Evolutionary conservation across 345 rosid species (phyloP).

Genomic region (Gossypium longicalyx): DNA sequence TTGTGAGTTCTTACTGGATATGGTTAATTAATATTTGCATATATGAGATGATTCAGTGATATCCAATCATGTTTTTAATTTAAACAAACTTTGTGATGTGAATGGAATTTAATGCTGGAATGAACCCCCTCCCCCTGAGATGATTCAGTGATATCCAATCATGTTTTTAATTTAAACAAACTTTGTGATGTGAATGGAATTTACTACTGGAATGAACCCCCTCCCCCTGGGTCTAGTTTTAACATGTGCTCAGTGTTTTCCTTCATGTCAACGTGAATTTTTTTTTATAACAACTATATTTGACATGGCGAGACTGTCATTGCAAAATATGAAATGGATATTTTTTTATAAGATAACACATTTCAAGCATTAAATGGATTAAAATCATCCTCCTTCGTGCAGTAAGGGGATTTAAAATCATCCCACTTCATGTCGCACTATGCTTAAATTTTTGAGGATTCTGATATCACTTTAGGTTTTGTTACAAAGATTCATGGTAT

Average conservation of each 20-base stretch:
- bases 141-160: slow-evolving; percentile 17
- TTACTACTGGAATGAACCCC: not conserved
- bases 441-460: slow-evolving; percentile 3
- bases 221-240: not conserved
- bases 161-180: not conserved
- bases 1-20: slow-evolving; percentile 45
- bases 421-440: not conserved
- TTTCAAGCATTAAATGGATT: slow-evolving; percentile 5
- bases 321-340: not conserved
- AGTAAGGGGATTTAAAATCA: not conserved
- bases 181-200: not conserved
- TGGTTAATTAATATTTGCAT: slow-evolving; percentile 11
- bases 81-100: slow-evolving; percentile 1
- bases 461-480: not conserved
- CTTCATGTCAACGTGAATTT: not conserved
- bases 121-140: not conserved
- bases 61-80: not conserved
- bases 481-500: not conserved
- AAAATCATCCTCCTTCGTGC: not conserved
- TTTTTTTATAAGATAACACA: not conserved
- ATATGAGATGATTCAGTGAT: slow-evolving; percentile 17
- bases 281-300: not conserved
- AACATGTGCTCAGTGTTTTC: not conserved
- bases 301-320: not conserved
- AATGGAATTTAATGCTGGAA: not conserved